A percentile compares a stretch with the other conserved stretches of the same genome.
Evolutionary conservation across 768 basidiomycete genomes (phyloP).

Genomic region (Leccinum uliginosum): DNA sequence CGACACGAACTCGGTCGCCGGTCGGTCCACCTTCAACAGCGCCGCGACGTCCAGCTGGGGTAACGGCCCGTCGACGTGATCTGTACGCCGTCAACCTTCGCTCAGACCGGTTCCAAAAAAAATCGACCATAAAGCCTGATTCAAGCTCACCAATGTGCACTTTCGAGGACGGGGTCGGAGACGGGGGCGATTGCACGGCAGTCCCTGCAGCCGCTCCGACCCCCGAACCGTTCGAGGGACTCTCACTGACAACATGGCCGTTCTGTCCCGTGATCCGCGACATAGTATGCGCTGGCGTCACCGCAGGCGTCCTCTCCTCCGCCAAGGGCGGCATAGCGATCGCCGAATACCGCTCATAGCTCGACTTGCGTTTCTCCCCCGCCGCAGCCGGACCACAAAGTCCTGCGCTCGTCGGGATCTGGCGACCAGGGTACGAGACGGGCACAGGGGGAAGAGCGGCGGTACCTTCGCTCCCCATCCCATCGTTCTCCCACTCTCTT

Average conservation of each 20-base stretch:
- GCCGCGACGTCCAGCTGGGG: slow-evolving; percentile 46
- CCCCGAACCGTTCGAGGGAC: slow-evolving; percentile 10
- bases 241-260: slow-evolving; percentile 8
- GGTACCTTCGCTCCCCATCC: not conserved
- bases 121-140: not conserved
- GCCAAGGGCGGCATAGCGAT: slow-evolving; percentile 59
- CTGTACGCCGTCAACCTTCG: slow-evolving; percentile 21
- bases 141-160: slow-evolving; percentile 33
- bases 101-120: not conserved
- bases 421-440: slow-evolving; percentile 4
- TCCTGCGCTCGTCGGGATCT: slow-evolving; percentile 13
- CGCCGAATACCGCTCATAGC: slow-evolving; percentile 62
- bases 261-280: slow-evolving; percentile 28
- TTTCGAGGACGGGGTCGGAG: slow-evolving; percentile 4
- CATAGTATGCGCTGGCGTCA: slow-evolving; percentile 53
- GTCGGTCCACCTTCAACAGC: slow-evolving; percentile 33
- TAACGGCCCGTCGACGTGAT: slow-evolving; percentile 39
- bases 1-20: slow-evolving; percentile 13
- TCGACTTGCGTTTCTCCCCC: slow-evolving; percentile 60
- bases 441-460: not conserved
- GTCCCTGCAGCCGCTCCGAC: not conserved
- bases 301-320: slow-evolving; percentile 61
- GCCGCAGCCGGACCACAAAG: slow-evolving; percentile 24
- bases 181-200: not conserved
- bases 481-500: not conserved